Base-by-base conservation (phyloP, 306 rosid genomes). In the Inga leiocalycina region DNA sequence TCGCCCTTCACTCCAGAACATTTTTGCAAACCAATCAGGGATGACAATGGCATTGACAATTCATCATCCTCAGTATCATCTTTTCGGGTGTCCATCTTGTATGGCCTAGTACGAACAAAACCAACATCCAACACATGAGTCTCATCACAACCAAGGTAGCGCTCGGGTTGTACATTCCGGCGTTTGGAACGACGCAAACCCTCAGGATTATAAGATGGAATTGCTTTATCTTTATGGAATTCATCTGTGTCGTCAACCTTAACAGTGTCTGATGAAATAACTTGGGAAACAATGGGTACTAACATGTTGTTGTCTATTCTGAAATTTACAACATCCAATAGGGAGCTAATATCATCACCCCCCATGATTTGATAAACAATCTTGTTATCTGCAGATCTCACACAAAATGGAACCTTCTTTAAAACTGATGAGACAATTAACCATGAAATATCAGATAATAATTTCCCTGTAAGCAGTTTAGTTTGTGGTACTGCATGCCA, bases 151-250 rank as follows among this genome's bases (percentile, higher is more conserved):
- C 93, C 99, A 85, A 93, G 83, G 84, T 92, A 95, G 35, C 98
- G 97, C 71, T 92, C 97, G 4, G 98, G 99, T 45, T 92, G 98
- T 6, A 93, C 81, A 83, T 92, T 87, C 43, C 97, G 85, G n/a
- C 98, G 96, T 79, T 95, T 92, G 76, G 99, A 95, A 56, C 97
- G 99, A n/a, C 99, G 83, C 76, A 95, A 83, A 57, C 88, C 92
- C 43, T 79, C 79, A 75, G 80, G 76, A 77, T 79, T 88, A 73
- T 84, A 87, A 64, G 82, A 78, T 15, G 87, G 77, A 13, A 85
- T 80, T 2, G 41, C 77, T 83, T 74, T 75, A 43, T 76, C 87
- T 75, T 76, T 91, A 48, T 4, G 48, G 32, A 54, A 78, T 6
- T 87, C 93, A 30, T 19, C 75, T 35, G 74, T 77, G 44, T 79